A percentile compares a stretch with the other conserved stretches of the same genome.
Conservation (phyloP, 2,329 filamentous ascomycete genomes). For the Talaromyces marneffei region DNA sequence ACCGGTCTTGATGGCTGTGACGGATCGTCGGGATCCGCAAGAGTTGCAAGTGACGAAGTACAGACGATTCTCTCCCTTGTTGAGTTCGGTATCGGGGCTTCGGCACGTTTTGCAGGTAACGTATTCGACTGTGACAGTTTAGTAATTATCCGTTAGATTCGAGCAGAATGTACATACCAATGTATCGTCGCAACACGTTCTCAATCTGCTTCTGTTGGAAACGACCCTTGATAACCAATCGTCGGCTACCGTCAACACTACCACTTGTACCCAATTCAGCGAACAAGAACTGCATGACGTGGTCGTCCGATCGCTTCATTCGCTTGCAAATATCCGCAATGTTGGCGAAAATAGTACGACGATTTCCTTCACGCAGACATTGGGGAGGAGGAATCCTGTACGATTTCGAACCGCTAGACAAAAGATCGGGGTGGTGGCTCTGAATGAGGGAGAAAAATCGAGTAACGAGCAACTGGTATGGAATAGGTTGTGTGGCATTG, state of each 20-base stretch:
- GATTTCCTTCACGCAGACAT: conserved; percentile 99
- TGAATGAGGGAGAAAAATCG: conserved; percentile 94
- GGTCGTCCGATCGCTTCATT: conserved; percentile 98
- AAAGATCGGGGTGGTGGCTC: conserved; percentile 94
- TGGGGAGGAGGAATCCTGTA: conserved; percentile 99
- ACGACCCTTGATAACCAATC: conserved; percentile 96
- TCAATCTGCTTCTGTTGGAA: conserved; percentile 99
- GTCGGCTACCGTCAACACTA: conserved; percentile 85
- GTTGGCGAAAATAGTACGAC: conserved; percentile 99
- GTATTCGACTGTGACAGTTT: conserved; percentile 65
- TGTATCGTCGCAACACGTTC: conserved; percentile 92
- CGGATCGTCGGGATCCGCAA: conserved; percentile 74
- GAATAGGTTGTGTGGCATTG: conserved; percentile 69
- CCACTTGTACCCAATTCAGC: conserved; percentile 96
- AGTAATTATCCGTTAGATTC: not conserved
- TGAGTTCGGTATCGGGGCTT: conserved; percentile 88
- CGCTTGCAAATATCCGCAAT: conserved; percentile 97
- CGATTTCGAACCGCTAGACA: conserved; percentile 79
- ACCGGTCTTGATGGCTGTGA: conserved; percentile 99
- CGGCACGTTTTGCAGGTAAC: conserved; percentile 99
- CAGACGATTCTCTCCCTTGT: conserved; percentile 97
- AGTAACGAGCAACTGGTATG: conserved; percentile 76
- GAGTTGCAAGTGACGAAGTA: conserved; percentile 98
- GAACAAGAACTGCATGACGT: conserved; percentile 94
- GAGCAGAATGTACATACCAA: conserved; percentile 55